Conservation (phyloP, 1,139 yeast species). For the Magnusiomyces suaveolens region DNA sequence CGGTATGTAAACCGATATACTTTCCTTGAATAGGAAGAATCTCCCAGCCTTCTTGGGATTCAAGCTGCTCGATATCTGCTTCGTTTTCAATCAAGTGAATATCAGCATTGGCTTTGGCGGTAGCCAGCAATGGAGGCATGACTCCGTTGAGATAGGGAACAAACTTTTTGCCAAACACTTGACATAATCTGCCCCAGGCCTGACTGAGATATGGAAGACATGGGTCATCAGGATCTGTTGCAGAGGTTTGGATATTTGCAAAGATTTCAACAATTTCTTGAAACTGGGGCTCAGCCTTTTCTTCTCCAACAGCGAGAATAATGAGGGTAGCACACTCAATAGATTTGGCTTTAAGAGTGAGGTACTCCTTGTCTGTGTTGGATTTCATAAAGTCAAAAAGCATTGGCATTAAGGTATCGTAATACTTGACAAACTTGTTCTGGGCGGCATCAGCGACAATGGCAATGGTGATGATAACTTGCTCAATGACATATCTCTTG, state of each 20-base stretch:
- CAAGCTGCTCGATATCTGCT: conserved; percentile 73
- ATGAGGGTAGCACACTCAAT: conserved; percentile 91
- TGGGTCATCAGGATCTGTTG: conserved; percentile 58
- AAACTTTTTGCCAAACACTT: conserved; percentile 76
- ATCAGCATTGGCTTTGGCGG: conserved; percentile 87
- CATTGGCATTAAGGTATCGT: conserved; percentile 90
- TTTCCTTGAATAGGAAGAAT: conserved; percentile 86
- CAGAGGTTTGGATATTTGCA: conserved; percentile 52
- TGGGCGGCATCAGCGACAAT: conserved; percentile 98
- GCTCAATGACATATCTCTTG: conserved; percentile 91
- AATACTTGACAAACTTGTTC: conserved; percentile 76
- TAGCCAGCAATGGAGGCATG: conserved; percentile 72
- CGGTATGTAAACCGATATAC: conserved; percentile 89
- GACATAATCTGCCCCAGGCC: conserved; percentile 93
- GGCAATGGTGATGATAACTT: conserved; percentile 91
- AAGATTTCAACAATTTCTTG: conserved; percentile 65
- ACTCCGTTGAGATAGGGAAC: conserved; percentile 82
- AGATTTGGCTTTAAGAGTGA: conserved; percentile 81
- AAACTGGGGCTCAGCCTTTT: conserved; percentile 70
- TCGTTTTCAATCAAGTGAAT: conserved; percentile 78
- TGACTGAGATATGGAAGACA: conserved; percentile 79
- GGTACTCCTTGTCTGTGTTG: conserved; percentile 71
- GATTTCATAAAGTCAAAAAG: conserved; percentile 68
- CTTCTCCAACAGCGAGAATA: conserved; percentile 95
- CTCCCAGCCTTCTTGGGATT: conserved; percentile 90